Base-by-base conservation (phyloP, 2,329 filamentous ascomycete genomes). In the Mycosphaerella arachidis region DNA sequence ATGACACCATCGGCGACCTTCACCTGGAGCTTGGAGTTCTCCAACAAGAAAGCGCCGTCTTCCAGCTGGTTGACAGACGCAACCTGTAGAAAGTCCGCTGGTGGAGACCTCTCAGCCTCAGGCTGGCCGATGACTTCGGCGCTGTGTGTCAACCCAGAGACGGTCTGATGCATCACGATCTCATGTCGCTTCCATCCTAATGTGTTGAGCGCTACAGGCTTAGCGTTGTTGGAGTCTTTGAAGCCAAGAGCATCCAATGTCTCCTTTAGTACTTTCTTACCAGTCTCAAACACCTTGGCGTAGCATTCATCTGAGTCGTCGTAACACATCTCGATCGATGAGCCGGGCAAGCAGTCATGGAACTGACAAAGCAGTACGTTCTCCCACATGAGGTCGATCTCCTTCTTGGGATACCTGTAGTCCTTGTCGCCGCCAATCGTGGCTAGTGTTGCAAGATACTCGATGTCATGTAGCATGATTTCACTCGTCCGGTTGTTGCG, bases 381-480 rank as follows among this genome's bases (percentile, higher is more conserved):
- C 78, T 97, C 93, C 94, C 94, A 99, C 86, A 99, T 95, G 59
- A 88, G 83, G 71, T 99, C 94, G 57, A 99, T 87, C n/a, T 94
- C 86, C 72, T 89, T 85, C 76, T 96, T 97, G 9, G 94, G 94
- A 72, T 97, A 99, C 70, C 88, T 89, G 79, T 96, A 97, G 13
- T 67, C 71, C 18, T 69, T 80, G 31, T 81, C 79, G 62, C 87
- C 79, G 68, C 86, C 85, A 63, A 97, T 78, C 2, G 89, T 94
- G 5, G 91, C 92, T 66, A 96, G 78, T 0, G 94, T 96, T 7
- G 92, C 91, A 37, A 97, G 80, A 65, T 90, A 87, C 75, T 99
- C 94, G 57, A 97, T 82, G 64, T 96, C 91, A 51, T 92, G 88
- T 56, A 99, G 82, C 77, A 96, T 76, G 56, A 89, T 86, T 76